Percentiles rank a stretch among this genome's conserved stretches.
phyloP scores from a whole-genome alignment of 306 rosid genomes.

The Medicago truncatula region MtrunA17r5.0-ANR NC_053042.1:22345001-22345500 shows the following conservation, averaged over 20 bases:
- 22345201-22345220: slow-evolving; percentile 86
- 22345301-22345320: slow-evolving; percentile 90
- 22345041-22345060: slow-evolving; percentile 94
- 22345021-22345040: slow-evolving; percentile 96
- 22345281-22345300: slow-evolving; percentile 83
- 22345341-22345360: slow-evolving; percentile 62
- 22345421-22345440: slow-evolving; percentile 22
- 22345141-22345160: neutral
- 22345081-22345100: slow-evolving; percentile 46
- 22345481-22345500: neutral
- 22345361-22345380: neutral
- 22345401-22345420: neutral
- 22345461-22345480: neutral
- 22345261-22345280: slow-evolving; percentile 93
- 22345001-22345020: slow-evolving; percentile 98
- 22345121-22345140: slow-evolving; percentile 7
- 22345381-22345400: slow-evolving; percentile 7
- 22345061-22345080: slow-evolving; percentile 97
- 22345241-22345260: slow-evolving; percentile 91
- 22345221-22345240: slow-evolving; percentile 97
- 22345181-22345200: slow-evolving; percentile 82
- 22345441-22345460: neutral
- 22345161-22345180: slow-evolving; percentile 79
- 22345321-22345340: slow-evolving; percentile 93
- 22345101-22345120: slow-evolving; percentile 32